These are phyloP conservation scores for Vigna angularis DNA, from an alignment of 306 rosid genomes.

Conservation along the genomic window DNA sequence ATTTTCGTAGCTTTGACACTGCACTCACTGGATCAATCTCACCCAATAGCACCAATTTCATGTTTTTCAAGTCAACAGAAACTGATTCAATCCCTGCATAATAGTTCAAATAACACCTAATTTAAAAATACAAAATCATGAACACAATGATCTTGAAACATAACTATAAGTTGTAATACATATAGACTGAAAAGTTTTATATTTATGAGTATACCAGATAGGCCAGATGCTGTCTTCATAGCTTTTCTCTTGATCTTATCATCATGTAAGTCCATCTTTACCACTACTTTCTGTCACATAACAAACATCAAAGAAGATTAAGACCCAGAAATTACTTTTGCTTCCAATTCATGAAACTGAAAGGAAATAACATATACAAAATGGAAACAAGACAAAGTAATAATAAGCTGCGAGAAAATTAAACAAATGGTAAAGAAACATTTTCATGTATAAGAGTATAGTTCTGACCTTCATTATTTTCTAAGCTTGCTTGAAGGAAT, in stretches of 20 bases:
- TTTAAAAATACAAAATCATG: no score
- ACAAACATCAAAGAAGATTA: not conserved
- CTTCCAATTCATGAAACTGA: not conserved
- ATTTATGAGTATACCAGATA: conserved; percentile 50
- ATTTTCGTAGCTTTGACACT: conserved; percentile 61
- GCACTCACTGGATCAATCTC: conserved; percentile 61
- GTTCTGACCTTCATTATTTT: conserved; percentile 19
- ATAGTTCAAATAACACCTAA: no score
- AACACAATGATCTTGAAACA: no score
- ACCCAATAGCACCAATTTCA: conserved; percentile 63
- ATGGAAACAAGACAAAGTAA: not conserved
- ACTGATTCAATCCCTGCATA: conserved; percentile 68
- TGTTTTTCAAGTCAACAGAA: conserved; percentile 56
- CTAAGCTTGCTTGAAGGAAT: not conserved
- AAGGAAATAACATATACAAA: not conserved
- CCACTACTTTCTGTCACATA: conserved; percentile 59
- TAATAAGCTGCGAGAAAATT: not conserved
- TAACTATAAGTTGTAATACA: not conserved
- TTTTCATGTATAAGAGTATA: not conserved
- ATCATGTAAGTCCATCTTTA: conserved; percentile 52
- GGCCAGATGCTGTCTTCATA: conserved; percentile 59
- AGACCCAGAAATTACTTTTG: not conserved
- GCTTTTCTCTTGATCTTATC: conserved; percentile 58
- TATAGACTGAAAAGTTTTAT: not conserved
- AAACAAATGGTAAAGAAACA: not conserved